Base-by-base conservation (phyloP, 129 eudicot species). In the Rutidosis leptorrhynchoides region DNA sequence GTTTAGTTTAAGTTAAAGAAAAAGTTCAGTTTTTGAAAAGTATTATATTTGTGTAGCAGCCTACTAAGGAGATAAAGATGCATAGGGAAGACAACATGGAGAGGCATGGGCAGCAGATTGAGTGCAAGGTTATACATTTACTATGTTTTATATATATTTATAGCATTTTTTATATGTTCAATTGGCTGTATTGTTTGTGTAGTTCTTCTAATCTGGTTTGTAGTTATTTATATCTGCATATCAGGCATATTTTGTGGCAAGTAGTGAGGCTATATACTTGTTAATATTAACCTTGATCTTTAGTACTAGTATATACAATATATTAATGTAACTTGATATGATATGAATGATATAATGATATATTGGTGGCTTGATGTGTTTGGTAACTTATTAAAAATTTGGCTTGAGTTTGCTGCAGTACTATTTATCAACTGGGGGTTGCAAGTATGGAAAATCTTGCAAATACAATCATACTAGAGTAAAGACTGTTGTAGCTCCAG, bases 401-500 rank as follows among this genome's bases (percentile, higher is more conserved):
- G 48, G 45, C 72, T 55, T 61, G 73, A 26, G 63, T 58, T 72
- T 27, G n/a, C 64, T 82, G 89, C 93, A 94, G 99, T 94, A 82
- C 78, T 84, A 80, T 77, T 65, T 73, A 76, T 74, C 93, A 71
- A 55, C 95, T 19, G 90, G 72, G 2, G 99, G 99, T 23, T 94
- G 99, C 87, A 94, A 82, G 78, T 84, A 70, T 62, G 97, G 99
- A 35, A 83, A 84, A 54, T 67, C 90, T 75, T 94, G 99, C 72
- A 86, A 83, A 78, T 94, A 49, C 66, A 80, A 57, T 67, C 99
- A 94, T 77, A 65, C 73, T 24, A 76, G 70, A 75, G 80, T 79
- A 62, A 81, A 79, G 72, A 63, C 74, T 74, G 72, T 54, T 32
- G 77, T 68, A 62, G 21, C 81, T 49, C 83, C 83, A 24, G 67